A percentile compares a stretch with the other conserved stretches of the same genome.
Evolutionary conservation across 345 rosid genomes (phyloP).

Genomic region (Gossypium herbaceum): DNA sequence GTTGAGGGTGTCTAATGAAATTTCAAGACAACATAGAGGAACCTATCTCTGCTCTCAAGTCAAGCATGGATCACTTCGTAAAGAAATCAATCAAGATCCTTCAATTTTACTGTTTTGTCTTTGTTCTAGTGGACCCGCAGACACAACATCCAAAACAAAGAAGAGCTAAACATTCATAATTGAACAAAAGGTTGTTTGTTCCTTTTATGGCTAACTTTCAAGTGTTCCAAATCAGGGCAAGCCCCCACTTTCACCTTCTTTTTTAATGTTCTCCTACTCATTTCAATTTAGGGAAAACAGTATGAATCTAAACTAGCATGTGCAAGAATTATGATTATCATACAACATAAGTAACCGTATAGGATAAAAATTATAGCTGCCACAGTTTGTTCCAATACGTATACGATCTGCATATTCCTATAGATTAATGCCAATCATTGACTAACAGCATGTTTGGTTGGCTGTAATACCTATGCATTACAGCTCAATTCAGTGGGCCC

Average conservation of each 20-base stretch:
- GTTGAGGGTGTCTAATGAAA: not conserved
- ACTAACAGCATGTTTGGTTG: too few species aligned
- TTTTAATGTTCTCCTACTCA: not conserved
- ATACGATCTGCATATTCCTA: not conserved
- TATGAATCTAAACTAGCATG: not conserved
- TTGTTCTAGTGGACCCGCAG: slow-evolving; percentile 18
- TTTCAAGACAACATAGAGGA: not conserved
- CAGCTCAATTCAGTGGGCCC: too few species aligned
- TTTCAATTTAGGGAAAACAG: not conserved
- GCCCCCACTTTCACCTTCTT: slow-evolving; percentile 23
- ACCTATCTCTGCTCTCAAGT: not conserved
- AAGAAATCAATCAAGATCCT: slow-evolving; percentile 35
- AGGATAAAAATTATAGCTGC: not conserved
- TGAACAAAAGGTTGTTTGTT: slow-evolving; percentile 20
- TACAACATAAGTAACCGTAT: not conserved
- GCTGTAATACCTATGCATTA: too few species aligned
- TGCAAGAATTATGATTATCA: not conserved
- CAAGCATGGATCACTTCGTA: slow-evolving; percentile 12
- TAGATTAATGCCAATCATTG: not conserved
- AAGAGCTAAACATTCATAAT: slow-evolving; percentile 23
- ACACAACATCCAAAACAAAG: not conserved
- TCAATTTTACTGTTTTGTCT: slow-evolving; percentile 42
- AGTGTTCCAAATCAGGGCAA: slow-evolving; percentile 26
- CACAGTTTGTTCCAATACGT: not conserved
- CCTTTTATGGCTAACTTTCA: slow-evolving; percentile 22